A percentile compares a stretch with the other conserved stretches of the same genome.
Conservation (phyloP, 768 basidiomycete genomes). For the Auricularia cornea region DNA sequence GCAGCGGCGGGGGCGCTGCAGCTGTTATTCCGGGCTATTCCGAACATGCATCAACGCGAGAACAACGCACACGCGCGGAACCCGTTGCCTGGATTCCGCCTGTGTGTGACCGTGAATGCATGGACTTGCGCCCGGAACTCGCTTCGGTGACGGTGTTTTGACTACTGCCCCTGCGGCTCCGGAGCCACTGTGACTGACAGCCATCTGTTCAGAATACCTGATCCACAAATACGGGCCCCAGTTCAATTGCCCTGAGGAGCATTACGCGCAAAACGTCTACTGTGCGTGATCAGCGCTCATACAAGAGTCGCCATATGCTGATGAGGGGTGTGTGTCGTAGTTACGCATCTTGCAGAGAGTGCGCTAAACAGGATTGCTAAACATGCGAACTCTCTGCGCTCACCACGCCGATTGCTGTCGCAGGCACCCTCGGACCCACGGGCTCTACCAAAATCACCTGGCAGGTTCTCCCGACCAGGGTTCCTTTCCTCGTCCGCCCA, state of each 20-base stretch:
- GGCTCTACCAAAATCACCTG: not conserved
- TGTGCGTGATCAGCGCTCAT: conserved; percentile 1
- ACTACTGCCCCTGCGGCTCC: too few species aligned
- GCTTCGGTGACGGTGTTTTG: too few species aligned
- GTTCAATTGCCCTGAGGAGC: conserved; percentile 2
- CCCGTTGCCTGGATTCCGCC: not conserved
- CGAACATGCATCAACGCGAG: too few species aligned
- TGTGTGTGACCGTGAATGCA: too few species aligned
- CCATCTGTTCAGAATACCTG: conserved; percentile 33
- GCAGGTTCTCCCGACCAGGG: not conserved
- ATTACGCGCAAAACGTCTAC: conserved; percentile 11
- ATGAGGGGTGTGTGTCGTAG: conserved; percentile 1
- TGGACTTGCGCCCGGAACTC: too few species aligned
- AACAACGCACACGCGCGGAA: not conserved
- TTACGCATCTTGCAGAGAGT: conserved; percentile 17
- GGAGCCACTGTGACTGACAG: not conserved
- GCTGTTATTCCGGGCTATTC: too few species aligned
- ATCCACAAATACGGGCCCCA: conserved; percentile 29
- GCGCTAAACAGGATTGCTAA: conserved; percentile 8
- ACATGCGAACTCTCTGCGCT: conserved; percentile 11
- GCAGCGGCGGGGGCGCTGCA: too few species aligned
- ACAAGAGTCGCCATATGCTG: not conserved
- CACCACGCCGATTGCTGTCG: conserved; percentile 7
- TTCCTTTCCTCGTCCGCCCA: conserved; percentile 1
- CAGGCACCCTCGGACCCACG: conserved; percentile 3